phyloP scores from a whole-genome alignment of 164 flowering plant species.

The Magnolia changhungtana region DNA sequence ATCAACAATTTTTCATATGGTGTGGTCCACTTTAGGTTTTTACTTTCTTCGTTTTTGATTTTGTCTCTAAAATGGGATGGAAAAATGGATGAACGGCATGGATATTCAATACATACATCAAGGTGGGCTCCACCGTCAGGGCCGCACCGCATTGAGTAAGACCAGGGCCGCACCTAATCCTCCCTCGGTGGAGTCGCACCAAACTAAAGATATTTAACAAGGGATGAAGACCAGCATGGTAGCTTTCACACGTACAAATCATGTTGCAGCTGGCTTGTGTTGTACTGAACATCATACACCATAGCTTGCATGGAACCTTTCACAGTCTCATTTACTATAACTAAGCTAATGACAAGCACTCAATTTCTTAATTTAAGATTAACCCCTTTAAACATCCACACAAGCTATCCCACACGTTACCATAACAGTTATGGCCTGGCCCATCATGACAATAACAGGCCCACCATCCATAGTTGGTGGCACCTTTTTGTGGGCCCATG shows the following conservation, averaged over 20 bases:
- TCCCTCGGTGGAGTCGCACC: too few relatives aligned
- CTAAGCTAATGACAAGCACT: background rate
- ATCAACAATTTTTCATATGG: too few relatives aligned
- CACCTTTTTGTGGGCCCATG: background rate
- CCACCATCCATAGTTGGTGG: background rate
- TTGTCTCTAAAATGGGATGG: background rate
- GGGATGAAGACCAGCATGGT: background rate
- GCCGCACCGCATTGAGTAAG: background rate
- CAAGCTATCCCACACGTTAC: background rate
- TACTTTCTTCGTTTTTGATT: too few relatives aligned
- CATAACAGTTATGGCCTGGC: background rate
- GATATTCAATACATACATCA: background rate
- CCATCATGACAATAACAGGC: background rate
- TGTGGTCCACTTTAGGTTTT: too few relatives aligned
- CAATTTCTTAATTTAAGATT: background rate
- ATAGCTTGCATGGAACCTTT: background rate
- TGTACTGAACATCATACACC: background rate
- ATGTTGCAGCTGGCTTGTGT: background rate
- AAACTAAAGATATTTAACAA: background rate
- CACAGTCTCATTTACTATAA: background rate
- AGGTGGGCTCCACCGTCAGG: background rate
- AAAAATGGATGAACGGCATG: background rate
- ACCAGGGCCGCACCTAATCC: too few relatives aligned
- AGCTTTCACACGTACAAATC: background rate
- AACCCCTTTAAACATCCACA: background rate